Evolutionary conservation across 768 basidiomycete species (phyloP), one percentile per base, ranked within the genome.

Genomic region (Lactifluus piperatus): DNA sequence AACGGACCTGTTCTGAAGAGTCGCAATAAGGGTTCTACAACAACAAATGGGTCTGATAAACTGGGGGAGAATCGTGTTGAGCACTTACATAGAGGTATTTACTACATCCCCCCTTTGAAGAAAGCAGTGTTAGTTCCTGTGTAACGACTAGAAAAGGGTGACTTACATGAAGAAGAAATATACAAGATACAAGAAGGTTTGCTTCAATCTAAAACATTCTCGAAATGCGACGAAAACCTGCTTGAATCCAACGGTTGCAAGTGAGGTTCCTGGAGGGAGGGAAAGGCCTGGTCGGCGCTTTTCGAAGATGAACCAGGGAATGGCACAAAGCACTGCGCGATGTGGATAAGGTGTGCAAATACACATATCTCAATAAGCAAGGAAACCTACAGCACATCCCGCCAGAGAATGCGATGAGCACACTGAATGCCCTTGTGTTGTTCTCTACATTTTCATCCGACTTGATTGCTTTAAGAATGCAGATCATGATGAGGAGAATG

Each of bases 81-180:
- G 10, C 30, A 65, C 79, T 37, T 70, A 87, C 86, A 87, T 83
- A 39, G 84, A 82, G 0, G 87, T 88, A 66, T 88, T 88, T 41
- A 88, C 69, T 2, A 86, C 84, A 67, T 88, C 86, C 29, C 85
- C 85, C 84, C 84, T 86, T 56, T 14, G 2, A 22, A 43, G 18
- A 44, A 50, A 39, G 20, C 2, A 20, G 26, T 41, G 29, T 52
- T 22, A 36, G 26, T 22, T 8, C 13, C 22, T 8, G 44, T 5
- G 5, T 14, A 10, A 11, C 14, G 30, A 2, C 43, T 9, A 45
- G n/a, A 43, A 5, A 24, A 6, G 37, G 13, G 32, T 5, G 46
- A 73, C 83, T 55, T 64, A 84, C 84, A 89, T 86, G 27, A 88
- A 74, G 69, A 88, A 88, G 70, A 86, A 88, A 64, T 87, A 86